phyloP scores from a whole-genome alignment of 2,329 filamentous ascomycete genomes.

The Sclerotinia spermophila region DNA sequence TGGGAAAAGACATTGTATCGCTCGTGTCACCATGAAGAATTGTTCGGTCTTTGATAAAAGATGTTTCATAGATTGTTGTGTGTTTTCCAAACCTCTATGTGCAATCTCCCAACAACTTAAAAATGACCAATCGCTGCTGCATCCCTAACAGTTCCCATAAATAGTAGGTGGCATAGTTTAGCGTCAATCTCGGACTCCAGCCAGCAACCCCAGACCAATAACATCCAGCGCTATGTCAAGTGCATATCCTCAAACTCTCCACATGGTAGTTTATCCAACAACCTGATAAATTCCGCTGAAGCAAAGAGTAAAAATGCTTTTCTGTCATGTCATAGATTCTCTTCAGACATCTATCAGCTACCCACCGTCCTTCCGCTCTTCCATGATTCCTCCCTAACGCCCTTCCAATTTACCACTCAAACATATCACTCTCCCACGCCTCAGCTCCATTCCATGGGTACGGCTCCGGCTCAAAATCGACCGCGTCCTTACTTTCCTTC shows the following conservation, averaged over 20 bases:
- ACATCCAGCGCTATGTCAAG: not conserved
- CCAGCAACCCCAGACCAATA: not conserved
- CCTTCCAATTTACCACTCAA: not conserved
- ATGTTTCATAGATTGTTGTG: not conserved
- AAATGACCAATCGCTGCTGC: not conserved
- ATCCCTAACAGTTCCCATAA: not conserved
- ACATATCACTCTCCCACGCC: not conserved
- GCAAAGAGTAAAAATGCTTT: not conserved
- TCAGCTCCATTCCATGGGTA: not conserved
- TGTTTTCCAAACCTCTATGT: not conserved
- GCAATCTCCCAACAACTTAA: not conserved
- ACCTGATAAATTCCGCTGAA: not conserved
- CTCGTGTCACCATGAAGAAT: not conserved
- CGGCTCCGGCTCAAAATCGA: not conserved
- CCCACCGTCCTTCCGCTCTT: not conserved
- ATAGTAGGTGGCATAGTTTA: not conserved
- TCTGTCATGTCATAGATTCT: not conserved
- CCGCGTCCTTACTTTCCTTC: not conserved
- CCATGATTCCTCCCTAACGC: not conserved
- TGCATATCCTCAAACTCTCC: not conserved
- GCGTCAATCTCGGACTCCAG: slow-evolving; percentile 1
- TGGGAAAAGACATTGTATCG: not conserved
- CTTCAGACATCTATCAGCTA: not conserved
- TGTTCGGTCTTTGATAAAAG: not conserved
- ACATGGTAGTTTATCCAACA: not conserved